Percentiles rank a stretch among this genome's conserved stretches.
Evolutionary conservation across 352 stramenopile species (phyloP).

Genomic region (Phytopythium sindhum): DNA sequence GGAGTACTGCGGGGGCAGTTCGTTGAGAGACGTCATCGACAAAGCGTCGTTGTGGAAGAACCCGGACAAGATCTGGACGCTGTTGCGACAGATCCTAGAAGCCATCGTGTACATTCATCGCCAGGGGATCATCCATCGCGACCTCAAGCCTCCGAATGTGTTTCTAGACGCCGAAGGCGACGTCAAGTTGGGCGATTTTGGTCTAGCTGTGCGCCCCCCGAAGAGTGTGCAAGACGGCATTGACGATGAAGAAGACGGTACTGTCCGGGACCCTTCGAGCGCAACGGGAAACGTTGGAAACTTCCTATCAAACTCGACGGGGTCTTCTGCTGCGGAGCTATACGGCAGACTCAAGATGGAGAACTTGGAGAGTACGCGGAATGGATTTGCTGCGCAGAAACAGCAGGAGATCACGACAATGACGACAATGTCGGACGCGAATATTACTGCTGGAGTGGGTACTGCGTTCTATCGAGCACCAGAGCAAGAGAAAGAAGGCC

Average conservation of each 20-base stretch:
- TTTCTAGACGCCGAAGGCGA: conserved; percentile 92
- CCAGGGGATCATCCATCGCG: conserved; percentile 91
- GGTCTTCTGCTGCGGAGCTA: conserved; percentile 64
- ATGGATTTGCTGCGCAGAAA: conserved; percentile 18
- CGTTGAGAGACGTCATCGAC: conserved; percentile 94
- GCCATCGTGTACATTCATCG: conserved; percentile 94
- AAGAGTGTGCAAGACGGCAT: conserved; percentile 42
- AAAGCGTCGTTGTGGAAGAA: conserved; percentile 78
- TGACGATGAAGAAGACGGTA: conserved; percentile 34
- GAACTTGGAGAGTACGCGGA: conserved; percentile 63
- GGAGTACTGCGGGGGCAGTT: conserved; percentile 94
- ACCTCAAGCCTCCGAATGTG: conserved; percentile 93
- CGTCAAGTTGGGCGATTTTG: conserved; percentile 94
- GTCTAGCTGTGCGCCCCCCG: conserved; percentile 85
- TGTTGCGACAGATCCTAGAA: conserved; percentile 94
- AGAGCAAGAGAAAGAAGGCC: conserved; percentile 89
- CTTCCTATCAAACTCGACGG: conserved; percentile 51
- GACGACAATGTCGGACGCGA: conserved; percentile 67
- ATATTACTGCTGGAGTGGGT: conserved; percentile 93
- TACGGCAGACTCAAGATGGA: conserved; percentile 69
- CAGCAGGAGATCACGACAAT: conserved; percentile 36
- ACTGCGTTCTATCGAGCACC: conserved; percentile 95
- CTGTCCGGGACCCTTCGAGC: conserved; percentile 16
- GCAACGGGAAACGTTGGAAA: conserved; percentile 17
- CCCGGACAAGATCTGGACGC: conserved; percentile 91